Evolutionary conservation across 2,329 filamentous ascomycete genomes (phyloP), one percentile per base, ranked within the genome.

Genomic region (Botrytis sinoallii): DNA sequence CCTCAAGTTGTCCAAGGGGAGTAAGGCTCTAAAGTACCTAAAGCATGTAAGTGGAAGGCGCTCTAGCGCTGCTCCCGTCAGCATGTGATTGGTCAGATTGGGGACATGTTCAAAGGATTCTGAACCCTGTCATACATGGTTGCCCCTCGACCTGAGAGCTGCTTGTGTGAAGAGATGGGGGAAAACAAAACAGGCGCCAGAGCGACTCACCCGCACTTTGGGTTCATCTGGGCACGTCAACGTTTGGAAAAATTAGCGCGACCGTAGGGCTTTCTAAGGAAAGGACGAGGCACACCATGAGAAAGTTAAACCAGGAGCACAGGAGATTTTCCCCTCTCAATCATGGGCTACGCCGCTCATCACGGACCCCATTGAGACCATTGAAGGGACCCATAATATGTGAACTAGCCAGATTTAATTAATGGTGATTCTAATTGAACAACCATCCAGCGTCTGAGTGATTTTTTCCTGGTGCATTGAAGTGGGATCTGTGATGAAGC

Each of bases 161-260:
- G 46, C 67, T 71, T 59, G 57, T 63, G 48, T 55, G 48, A 65
- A 65, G 71, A 61, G 71, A 69, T 73, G 71, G 35, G 64, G 59
- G 71, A 42, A 61, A 73, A 61, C 55, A 61, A 73, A 73, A 73
- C 67, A 73, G 72, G 72, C 72, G 72, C 72, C 72, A 73, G 59
- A 73, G 59, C 44, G 59, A 70, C 59, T 64, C 46, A 70, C 66
- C 72, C 66, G 82, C 82, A 18, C 82, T 9, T 77, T 84, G 1
- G 83, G 82, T 35, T 69, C 48, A 82, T 83, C 8, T 77, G 84
- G 65, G 35, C 77, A 84, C 5, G 71, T 72, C 71, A 69, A 72
- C 71, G 71, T 61, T 69, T 46, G 48, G 35, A 57, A 69, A 69
- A 25, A 46, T 69, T 73, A 73, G 71, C 71, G 71, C 71, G 71